A percentile compares a stretch with the other conserved stretches of the same genome.
Conservation (phyloP, 768 basidiomycete species). For the Pholiota molesta region DNA sequence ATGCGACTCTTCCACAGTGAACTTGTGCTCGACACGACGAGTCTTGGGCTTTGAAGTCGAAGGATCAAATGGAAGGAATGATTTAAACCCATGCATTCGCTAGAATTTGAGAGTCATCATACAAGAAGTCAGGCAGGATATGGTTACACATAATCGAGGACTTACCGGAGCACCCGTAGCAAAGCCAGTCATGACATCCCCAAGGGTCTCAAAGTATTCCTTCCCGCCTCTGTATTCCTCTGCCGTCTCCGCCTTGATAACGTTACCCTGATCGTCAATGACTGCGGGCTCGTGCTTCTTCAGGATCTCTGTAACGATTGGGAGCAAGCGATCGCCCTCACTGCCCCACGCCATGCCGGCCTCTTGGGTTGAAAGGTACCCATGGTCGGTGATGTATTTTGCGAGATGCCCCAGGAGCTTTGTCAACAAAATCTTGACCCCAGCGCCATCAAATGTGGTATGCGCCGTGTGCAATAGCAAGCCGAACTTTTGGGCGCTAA, state of each 20-base stretch:
- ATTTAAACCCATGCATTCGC: constrained; percentile 21
- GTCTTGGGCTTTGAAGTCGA: constrained; percentile 17
- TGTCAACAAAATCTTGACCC: constrained; percentile 19
- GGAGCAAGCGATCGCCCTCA: constrained; percentile 12
- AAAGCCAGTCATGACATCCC: constrained; percentile 18
- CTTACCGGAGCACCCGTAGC: constrained; percentile 18
- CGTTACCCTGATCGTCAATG: constrained; percentile 7
- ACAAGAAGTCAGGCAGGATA: background rate
- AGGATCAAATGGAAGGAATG: constrained; percentile 20
- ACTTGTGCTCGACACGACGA: constrained; percentile 16
- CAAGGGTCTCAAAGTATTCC: constrained; percentile 17
- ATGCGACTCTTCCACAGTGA: constrained; percentile 16
- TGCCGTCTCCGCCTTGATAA: constrained; percentile 8
- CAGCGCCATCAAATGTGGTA: constrained; percentile 20
- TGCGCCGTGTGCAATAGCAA: constrained; percentile 22
- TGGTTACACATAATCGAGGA: constrained; percentile 1
- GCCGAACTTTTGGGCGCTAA: constrained; percentile 19
- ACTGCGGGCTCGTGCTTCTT: constrained; percentile 17
- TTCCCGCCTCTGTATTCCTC: constrained; percentile 19
- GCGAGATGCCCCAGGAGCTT: constrained; percentile 18
- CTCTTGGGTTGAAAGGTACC: constrained; percentile 8
- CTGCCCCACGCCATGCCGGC: constrained; percentile 14
- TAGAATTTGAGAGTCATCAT: background rate
- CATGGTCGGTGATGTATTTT: constrained; percentile 14
- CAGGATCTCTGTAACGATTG: constrained; percentile 19